These are phyloP conservation scores for Vachellia collinsii DNA, from an alignment of 306 rosid species.

Conservation along the genomic window DNA sequence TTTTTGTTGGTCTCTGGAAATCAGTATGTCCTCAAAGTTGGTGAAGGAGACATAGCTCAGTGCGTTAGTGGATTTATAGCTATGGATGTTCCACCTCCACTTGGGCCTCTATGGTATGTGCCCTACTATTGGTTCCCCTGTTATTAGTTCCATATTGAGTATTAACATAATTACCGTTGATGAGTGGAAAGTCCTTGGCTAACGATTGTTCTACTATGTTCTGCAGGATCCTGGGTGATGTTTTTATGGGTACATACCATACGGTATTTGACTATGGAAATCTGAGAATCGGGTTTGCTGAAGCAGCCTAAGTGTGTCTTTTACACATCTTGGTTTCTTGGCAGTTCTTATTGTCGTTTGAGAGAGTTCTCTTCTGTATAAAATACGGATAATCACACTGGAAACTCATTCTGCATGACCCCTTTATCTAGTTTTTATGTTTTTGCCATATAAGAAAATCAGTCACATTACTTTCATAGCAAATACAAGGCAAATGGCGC, in stretches of 20 bases:
- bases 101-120: conserved; percentile 70
- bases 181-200: neutral
- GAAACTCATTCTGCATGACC: neutral
- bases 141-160: neutral
- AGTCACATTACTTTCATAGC: too few relatives aligned
- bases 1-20: conserved; percentile 4
- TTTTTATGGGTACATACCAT: conserved; percentile 75
- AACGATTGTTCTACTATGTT: neutral
- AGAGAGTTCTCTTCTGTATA: neutral
- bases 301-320: conserved; percentile 53
- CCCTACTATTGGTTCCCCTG: neutral
- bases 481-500: too few relatives aligned
- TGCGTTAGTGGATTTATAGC: conserved; percentile 71
- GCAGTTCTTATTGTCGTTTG: neutral
- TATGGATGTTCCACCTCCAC: conserved; percentile 70
- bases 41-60: conserved; percentile 60
- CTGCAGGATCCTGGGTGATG: conserved; percentile 76
- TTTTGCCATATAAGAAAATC: neutral
- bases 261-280: conserved; percentile 72
- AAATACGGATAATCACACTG: neutral
- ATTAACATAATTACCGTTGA: neutral
- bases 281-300: conserved; percentile 65
- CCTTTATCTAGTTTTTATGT: neutral
- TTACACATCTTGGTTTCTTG: neutral
- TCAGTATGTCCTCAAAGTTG: conserved; percentile 66